A percentile compares a stretch with the other conserved stretches of the same genome.
Evolutionary conservation across 1,284 basidiomycete species (phyloP).

Genomic region (Naganishia cerealis): DNA sequence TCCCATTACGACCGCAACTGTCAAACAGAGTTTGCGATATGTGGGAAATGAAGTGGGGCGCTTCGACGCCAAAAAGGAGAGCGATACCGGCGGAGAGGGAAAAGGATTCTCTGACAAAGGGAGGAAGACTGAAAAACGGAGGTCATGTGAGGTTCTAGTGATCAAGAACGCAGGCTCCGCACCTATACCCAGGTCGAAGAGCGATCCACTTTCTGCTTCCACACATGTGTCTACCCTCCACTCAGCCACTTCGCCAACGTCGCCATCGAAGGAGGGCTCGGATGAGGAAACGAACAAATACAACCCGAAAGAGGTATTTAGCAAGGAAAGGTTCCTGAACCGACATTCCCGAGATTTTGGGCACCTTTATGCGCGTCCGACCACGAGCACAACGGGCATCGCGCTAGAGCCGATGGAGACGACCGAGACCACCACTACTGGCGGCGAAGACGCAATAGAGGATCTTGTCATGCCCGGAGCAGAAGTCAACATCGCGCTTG

Average conservation of each 20-base stretch:
- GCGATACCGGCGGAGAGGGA: not conserved
- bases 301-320: constrained; percentile 24
- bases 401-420: not conserved
- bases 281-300: constrained; percentile 24
- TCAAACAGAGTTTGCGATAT: not conserved
- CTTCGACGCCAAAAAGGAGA: not conserved
- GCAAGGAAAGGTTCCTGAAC: constrained; percentile 32
- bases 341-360: constrained; percentile 35
- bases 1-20: not conserved
- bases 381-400: not conserved
- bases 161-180: constrained; percentile 1
- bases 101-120: not conserved
- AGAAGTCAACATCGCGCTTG: constrained; percentile 13
- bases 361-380: constrained; percentile 28
- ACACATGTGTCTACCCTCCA: not conserved
- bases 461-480: constrained; percentile 18
- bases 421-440: not conserved
- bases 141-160: not conserved
- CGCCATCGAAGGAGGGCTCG: constrained; percentile 15
- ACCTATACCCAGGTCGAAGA: constrained; percentile 18
- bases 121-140: not conserved
- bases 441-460: constrained; percentile 4
- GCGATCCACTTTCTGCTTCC: constrained; percentile 13
- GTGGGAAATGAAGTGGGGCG: not conserved
- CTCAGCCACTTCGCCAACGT: not conserved